Conservation (phyloP, 495 filamentous ascomycete genomes). For the Hypoxylon fuscum region DNA sequence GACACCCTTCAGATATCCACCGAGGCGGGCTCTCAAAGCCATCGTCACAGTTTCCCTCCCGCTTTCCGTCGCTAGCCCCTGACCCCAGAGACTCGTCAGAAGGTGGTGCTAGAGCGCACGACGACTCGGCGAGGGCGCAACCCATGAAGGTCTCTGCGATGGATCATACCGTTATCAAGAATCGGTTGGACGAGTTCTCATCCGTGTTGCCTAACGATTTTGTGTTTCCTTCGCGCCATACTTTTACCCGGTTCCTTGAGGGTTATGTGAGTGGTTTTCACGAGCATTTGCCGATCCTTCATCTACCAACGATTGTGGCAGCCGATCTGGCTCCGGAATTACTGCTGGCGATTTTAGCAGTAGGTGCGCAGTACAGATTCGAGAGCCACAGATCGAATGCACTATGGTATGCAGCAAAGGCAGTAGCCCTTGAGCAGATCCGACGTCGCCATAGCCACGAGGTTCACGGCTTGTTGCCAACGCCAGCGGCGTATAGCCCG, state of each 20-base stretch:
- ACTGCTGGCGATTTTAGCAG: slow-evolving; percentile 68
- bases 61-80: slow-evolving; percentile 73
- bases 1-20: slow-evolving; percentile 49
- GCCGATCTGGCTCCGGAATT: slow-evolving; percentile 65
- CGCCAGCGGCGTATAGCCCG: slow-evolving; percentile 59
- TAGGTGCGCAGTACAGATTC: slow-evolving; percentile 75
- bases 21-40: slow-evolving; percentile 57
- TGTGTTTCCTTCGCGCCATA: slow-evolving; percentile 69
- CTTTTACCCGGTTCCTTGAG: slow-evolving; percentile 70
- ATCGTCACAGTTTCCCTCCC: slow-evolving; percentile 72
- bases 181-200: slow-evolving; percentile 71
- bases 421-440: slow-evolving; percentile 63
- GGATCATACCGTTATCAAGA: slow-evolving; percentile 69
- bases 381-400: slow-evolving; percentile 73
- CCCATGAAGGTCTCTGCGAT: slow-evolving; percentile 72
- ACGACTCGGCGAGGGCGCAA: slow-evolving; percentile 52
- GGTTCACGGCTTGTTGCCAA: slow-evolving; percentile 59
- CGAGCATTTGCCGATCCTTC: slow-evolving; percentile 73
- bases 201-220: slow-evolving; percentile 73
- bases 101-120: slow-evolving; percentile 49
- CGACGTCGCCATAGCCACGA: slow-evolving; percentile 61
- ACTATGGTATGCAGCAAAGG: slow-evolving; percentile 72
- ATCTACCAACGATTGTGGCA: slow-evolving; percentile 68
- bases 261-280: slow-evolving; percentile 75
- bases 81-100: slow-evolving; percentile 68